A percentile compares a stretch with the other conserved stretches of the same genome.
Conservation (phyloP, 1,284 basidiomycete genomes). For the Tilletiopsis washingtonensis region DNA sequence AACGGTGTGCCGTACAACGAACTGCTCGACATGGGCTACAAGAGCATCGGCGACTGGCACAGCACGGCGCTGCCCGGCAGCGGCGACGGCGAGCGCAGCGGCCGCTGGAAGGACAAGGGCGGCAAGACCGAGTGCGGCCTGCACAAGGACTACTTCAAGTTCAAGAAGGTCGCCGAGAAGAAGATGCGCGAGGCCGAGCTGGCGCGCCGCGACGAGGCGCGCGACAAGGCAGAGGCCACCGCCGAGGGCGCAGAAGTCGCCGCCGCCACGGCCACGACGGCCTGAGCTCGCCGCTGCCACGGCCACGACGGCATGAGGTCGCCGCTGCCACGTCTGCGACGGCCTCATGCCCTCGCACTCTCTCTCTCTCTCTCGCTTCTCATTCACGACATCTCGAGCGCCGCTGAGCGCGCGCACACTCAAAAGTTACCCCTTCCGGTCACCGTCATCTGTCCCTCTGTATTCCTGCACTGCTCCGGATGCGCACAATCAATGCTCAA, state of each 20-base stretch:
- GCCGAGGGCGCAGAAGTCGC: constrained; percentile 51
- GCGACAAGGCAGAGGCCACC: constrained; percentile 23
- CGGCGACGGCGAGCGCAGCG: constrained; percentile 70
- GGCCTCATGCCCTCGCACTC: constrained; percentile 55
- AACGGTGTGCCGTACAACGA: constrained; percentile 84
- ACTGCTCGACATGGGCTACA: constrained; percentile 82
- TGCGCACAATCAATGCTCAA: too few species aligned
- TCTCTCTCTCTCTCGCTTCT: too few species aligned
- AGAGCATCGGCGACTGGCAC: constrained; percentile 94
- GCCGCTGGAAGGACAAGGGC: constrained; percentile 76
- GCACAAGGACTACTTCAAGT: constrained; percentile 53
- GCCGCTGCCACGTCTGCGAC: constrained; percentile 55
- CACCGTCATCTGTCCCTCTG: too few species aligned
- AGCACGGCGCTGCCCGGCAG: constrained; percentile 63
- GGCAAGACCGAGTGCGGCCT: constrained; percentile 93
- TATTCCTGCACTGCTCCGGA: too few species aligned
- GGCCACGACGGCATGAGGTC: constrained; percentile 51
- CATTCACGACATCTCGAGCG: too few species aligned
- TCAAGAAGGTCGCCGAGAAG: constrained; percentile 40
- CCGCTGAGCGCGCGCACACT: too few species aligned
- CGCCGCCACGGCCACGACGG: constrained; percentile 53
- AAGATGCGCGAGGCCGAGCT: constrained; percentile 37
- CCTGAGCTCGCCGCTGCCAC: constrained; percentile 56
- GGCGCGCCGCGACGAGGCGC: constrained; percentile 22
- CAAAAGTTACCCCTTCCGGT: too few species aligned